Base-by-base conservation (phyloP, 2,329 filamentous ascomycete species). In the Exophiala calicioides region DNA sequence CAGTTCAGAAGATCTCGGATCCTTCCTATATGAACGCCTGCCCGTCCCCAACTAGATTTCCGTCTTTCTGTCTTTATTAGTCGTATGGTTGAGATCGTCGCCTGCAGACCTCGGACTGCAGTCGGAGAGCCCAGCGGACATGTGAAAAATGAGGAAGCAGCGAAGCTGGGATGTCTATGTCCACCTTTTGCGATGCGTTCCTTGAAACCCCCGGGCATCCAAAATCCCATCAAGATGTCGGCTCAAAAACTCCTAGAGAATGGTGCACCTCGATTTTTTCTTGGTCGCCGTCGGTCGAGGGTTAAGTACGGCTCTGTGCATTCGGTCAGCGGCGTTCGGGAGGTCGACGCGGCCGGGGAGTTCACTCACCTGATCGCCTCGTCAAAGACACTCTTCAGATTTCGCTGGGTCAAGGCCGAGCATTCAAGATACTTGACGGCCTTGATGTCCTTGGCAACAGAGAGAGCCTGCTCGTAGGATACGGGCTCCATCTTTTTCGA, bases 401-500 rank as follows among this genome's bases (percentile, higher is more conserved):
- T 96, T 64, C 91, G 80, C 76, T 97, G 93, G 27, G 93, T 98
- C 59, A 98, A 76, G 36, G 93, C 93, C 41, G 93, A 97, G 74
- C 93, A 98, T 73, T 98, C 93, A 31, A 97, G 80, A 72, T 98
- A 98, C 74, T 96, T 97, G 73, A 93, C 88, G 34, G 93, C 91
- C 66, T 83, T 86, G 71, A 98, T 96, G 63, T 96, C 90, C 75
- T 94, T 94, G 54, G 90, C 89, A 56, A 91, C 87, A 57, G 84
- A 75, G 55, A 95, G 78, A 29, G 90, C 93, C 70, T 95, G 88
- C 68, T 95, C 89, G 70, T 95, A 97, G 43, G 88, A 85, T 51
- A 97, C 90, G n/a, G 93, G 89, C 61, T 93, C 86, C 90, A 95
- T 96, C 70, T 90, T 87, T 80, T 95, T 93, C 67, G 88, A 81